Percentiles rank a stretch among this genome's conserved stretches.
phyloP scores from a whole-genome alignment of 345 rosid genomes.

The Citrus australasica region DNA sequence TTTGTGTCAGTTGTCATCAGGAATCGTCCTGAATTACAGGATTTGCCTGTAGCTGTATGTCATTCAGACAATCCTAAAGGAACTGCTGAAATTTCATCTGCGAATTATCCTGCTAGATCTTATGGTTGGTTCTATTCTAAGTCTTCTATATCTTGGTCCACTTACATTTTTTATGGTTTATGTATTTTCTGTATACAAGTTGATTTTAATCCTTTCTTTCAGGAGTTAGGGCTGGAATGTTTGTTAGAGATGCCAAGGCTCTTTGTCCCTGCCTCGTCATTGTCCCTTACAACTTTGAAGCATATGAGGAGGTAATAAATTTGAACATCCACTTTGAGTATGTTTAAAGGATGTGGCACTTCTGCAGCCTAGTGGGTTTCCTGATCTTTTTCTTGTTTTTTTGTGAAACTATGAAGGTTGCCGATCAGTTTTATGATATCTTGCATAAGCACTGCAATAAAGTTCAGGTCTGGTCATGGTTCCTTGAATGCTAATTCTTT shows the following conservation, averaged over 20 bases:
- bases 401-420: constrained; percentile 53
- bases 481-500: background rate
- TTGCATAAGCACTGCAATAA: constrained; percentile 78
- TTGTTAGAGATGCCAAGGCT: constrained; percentile 87
- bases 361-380: constrained; percentile 4
- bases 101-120: constrained; percentile 88
- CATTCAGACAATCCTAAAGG: constrained; percentile 93
- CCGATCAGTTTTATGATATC: constrained; percentile 83
- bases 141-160: constrained; percentile 19
- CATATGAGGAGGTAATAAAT: constrained; percentile 71
- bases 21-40: constrained; percentile 61
- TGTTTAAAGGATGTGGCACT: background rate
- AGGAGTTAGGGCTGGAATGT: constrained; percentile 93
- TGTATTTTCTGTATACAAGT: constrained; percentile 13
- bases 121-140: constrained; percentile 56
- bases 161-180: constrained; percentile 3
- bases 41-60: constrained; percentile 87
- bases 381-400: background rate
- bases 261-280: constrained; percentile 84
- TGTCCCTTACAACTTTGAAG: constrained; percentile 85
- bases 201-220: constrained; percentile 7
- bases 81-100: constrained; percentile 97
- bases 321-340: background rate
- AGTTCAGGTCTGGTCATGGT: constrained; percentile 63
- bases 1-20: constrained; percentile 88